These are phyloP conservation scores for Yamadazyma buinensis DNA, from an alignment of 1,139 yeast genomes.

Conservation along the genomic window DNA sequence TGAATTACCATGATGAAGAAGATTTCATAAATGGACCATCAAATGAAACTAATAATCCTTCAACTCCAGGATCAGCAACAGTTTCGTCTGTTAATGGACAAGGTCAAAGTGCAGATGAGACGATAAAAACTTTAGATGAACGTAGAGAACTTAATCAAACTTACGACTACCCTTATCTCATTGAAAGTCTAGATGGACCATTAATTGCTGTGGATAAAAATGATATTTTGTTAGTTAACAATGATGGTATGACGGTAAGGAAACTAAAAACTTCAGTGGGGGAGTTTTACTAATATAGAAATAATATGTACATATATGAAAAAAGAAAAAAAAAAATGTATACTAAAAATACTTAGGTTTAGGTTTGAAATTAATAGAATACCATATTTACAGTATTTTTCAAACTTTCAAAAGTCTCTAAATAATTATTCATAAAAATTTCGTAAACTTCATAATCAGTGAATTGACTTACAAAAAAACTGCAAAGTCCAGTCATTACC, in stretches of 20 bases:
- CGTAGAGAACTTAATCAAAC: conserved; percentile 61
- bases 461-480: conserved; percentile 1
- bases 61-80: too few species aligned
- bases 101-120: neutral
- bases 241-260: conserved; percentile 44
- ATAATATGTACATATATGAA: too few species aligned
- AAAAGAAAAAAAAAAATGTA: too few species aligned
- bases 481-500: neutral
- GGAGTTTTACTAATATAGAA: conserved; percentile 10
- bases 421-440: conserved; percentile 7
- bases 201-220: conserved; percentile 67
- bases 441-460: conserved; percentile 2
- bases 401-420: conserved; percentile 1
- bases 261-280: conserved; percentile 15
- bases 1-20: conserved; percentile 16
- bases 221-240: conserved; percentile 56
- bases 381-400: too few species aligned
- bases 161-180: conserved; percentile 73
- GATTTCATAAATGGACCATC: conserved; percentile 9
- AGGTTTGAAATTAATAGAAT: too few species aligned
- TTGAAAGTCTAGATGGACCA: conserved; percentile 75
- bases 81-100: neutral
- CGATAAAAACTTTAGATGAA: conserved; percentile 57
- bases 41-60: neutral
- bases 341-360: conserved; percentile 1